These are phyloP conservation scores for Trichoderma afroharzianum DNA, from an alignment of 2,329 filamentous ascomycete genomes.

Conservation along the genomic window DNA sequence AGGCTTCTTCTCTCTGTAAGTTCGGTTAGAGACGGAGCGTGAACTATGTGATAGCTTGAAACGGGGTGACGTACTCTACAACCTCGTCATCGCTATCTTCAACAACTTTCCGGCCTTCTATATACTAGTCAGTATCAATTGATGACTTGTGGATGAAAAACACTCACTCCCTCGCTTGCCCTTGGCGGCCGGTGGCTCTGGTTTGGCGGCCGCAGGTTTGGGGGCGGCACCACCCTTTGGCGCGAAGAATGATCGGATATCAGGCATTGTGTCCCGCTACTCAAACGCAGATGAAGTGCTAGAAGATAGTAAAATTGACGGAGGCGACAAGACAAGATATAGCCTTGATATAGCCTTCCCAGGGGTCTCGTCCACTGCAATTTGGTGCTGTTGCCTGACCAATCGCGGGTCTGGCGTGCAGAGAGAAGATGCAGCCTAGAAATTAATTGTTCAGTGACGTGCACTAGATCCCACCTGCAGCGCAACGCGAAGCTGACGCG, in stretches of 20 bases:
- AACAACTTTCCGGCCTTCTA: conserved; percentile 64
- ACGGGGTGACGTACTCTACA: conserved; percentile 39
- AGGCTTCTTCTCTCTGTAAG: conserved; percentile 49
- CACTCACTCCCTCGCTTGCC: conserved; percentile 44
- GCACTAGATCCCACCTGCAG: conserved; percentile 26
- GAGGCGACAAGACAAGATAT: neutral
- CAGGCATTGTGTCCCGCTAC: conserved; percentile 59
- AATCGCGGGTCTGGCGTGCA: conserved; percentile 9
- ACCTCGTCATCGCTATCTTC: conserved; percentile 81
- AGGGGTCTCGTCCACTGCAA: conserved; percentile 24
- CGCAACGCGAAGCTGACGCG: conserved; percentile 45
- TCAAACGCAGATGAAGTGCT: neutral
- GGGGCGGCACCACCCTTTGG: conserved; percentile 61
- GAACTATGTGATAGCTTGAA: neutral
- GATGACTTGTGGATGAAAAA: neutral
- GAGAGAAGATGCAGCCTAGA: conserved; percentile 26
- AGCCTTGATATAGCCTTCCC: conserved; percentile 4
- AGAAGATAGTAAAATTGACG: neutral
- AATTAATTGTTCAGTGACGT: conserved; percentile 32
- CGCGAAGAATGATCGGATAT: conserved; percentile 89
- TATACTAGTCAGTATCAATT: conserved; percentile 21
- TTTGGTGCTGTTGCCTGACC: conserved; percentile 24
- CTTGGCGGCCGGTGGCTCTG: conserved; percentile 40
- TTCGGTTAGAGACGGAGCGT: conserved; percentile 8
- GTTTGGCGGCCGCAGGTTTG: conserved; percentile 39